Evolutionary conservation across 192 early-diverging fungal genomes (phyloP).

Genomic region (Chytriomyces hyalinus): DNA sequence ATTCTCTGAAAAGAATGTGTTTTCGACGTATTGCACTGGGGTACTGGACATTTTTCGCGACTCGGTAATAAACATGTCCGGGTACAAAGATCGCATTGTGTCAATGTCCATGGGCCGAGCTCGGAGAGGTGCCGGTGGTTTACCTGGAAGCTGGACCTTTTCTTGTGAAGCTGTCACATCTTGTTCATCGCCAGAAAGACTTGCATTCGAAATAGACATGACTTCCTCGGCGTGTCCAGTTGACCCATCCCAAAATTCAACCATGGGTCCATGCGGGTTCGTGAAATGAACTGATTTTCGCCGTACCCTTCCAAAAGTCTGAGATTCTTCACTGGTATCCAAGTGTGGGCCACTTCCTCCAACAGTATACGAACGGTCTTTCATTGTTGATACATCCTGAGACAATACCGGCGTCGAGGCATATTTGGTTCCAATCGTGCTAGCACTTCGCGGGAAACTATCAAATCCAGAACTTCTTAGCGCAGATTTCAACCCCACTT

Average conservation of each 20-base stretch:
- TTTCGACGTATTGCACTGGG: conserved; percentile 21
- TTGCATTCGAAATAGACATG: not conserved
- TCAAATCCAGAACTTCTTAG: no score
- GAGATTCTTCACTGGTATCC: not conserved
- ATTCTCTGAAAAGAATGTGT: conserved; percentile 14
- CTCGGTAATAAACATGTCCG: conserved; percentile 23
- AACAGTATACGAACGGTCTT: not conserved
- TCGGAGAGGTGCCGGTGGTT: not conserved
- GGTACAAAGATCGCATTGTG: conserved; percentile 17
- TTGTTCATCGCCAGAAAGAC: not conserved
- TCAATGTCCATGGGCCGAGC: conserved; percentile 1
- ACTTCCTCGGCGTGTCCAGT: not conserved
- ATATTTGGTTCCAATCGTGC: no score
- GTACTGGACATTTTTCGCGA: not conserved
- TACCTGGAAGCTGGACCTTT: not conserved
- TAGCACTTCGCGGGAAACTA: no score
- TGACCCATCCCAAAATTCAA: conserved; percentile 32
- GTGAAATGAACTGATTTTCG: conserved; percentile 35
- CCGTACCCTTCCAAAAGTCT: not conserved
- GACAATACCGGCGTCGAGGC: no score
- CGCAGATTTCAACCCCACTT: no score
- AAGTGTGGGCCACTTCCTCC: not conserved
- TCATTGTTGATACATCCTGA: no score
- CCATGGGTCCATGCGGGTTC: conserved; percentile 28
- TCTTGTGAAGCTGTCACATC: not conserved